These are phyloP conservation scores for Metschnikowia koreensis DNA, from an alignment of 805 yeast genomes.

Conservation along the genomic window DNA sequence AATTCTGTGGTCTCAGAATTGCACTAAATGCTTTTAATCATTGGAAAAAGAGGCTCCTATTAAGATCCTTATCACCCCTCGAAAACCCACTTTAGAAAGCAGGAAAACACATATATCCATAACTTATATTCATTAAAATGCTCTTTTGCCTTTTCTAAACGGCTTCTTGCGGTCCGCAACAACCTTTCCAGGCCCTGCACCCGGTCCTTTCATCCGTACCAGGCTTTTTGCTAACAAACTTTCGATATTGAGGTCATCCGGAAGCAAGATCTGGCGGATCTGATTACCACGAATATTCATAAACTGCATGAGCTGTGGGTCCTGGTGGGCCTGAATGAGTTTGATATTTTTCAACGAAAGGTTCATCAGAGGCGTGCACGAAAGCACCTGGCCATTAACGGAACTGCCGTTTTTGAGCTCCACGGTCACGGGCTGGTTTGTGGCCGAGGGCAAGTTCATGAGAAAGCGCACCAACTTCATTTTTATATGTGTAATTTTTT, in stretches of 20 bases:
- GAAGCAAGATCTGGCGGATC: constrained; percentile 76
- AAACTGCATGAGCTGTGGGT: constrained; percentile 67
- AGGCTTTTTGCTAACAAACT: constrained; percentile 53
- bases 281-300: constrained; percentile 88
- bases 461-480: constrained; percentile 75
- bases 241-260: constrained; percentile 81
- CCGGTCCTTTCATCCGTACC: constrained; percentile 41
- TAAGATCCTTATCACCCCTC: too few relatives aligned
- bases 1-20: too few relatives aligned
- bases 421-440: constrained; percentile 82
- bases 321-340: constrained; percentile 69
- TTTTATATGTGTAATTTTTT: not conserved
- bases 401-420: constrained; percentile 90
- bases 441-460: constrained; percentile 64
- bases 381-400: constrained; percentile 76
- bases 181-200: constrained; percentile 39
- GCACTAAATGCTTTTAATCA: too few relatives aligned
- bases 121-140: constrained; percentile 5
- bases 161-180: constrained; percentile 19
- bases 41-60: too few relatives aligned
- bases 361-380: constrained; percentile 91
- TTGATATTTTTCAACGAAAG: constrained; percentile 76
- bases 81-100: not conserved
- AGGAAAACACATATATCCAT: not conserved
- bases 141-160: constrained; percentile 15